Conservation (phyloP, 225 moss, liverwort and hornwort species). For the Polytrichum formosum region DNA sequence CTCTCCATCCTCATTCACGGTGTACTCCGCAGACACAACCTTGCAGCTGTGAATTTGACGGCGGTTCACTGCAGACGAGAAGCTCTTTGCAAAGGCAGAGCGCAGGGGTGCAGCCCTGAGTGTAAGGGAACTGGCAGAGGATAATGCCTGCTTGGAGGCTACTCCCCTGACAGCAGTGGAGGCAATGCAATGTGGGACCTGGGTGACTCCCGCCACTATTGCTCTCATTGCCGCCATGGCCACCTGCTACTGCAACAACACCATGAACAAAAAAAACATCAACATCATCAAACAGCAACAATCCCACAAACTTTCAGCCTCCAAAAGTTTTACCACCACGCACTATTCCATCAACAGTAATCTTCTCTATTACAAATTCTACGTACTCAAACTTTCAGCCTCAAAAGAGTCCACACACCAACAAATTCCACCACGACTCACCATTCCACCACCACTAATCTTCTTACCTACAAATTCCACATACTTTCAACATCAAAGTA, state of each 20-base stretch:
- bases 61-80: constrained; percentile 9
- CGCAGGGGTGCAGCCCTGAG: constrained; percentile 24
- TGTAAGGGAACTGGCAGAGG: constrained; percentile 22
- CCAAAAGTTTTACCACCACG: neutral
- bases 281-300: neutral
- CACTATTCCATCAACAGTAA: neutral
- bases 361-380: too few species aligned
- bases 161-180: constrained; percentile 17
- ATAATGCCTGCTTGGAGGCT: constrained; percentile 26
- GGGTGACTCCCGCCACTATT: constrained; percentile 36
- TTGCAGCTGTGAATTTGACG: constrained; percentile 26
- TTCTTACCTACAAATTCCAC: too few species aligned
- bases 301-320: neutral
- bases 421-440: neutral
- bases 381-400: neutral
- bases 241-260: constrained; percentile 14
- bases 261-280: neutral
- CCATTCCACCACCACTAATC: too few species aligned
- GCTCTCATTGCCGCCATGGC: constrained; percentile 56
- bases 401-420: too few species aligned
- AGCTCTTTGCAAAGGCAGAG: constrained; percentile 14
- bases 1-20: constrained; percentile 51
- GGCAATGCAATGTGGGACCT: constrained; percentile 46
- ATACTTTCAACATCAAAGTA: too few species aligned
- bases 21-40: constrained; percentile 50